Conservation (phyloP, 257 asterid species). For the Cynanchum wilfordii region DNA sequence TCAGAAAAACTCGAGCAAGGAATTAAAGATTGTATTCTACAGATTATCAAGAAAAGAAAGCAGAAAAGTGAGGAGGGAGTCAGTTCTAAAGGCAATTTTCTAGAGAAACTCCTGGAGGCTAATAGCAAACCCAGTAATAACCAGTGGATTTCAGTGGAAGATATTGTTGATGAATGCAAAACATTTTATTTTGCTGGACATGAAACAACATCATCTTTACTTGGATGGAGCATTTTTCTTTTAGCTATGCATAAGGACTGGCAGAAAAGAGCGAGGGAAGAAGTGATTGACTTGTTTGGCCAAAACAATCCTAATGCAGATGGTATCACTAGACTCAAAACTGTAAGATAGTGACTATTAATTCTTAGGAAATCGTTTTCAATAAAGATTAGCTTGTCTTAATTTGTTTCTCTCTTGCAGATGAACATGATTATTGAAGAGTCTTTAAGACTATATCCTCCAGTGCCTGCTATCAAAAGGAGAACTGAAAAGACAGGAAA, state of each 20-base stretch:
- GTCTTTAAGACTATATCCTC: constrained; percentile 61
- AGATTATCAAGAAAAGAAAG: constrained; percentile 37
- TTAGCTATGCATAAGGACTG: constrained; percentile 50
- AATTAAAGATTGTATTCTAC: constrained; percentile 34
- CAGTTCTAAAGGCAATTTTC: constrained; percentile 29
- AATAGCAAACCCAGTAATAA: constrained; percentile 11
- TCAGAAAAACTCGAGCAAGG: constrained; percentile 55
- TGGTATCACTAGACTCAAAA: constrained; percentile 41
- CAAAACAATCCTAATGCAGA: constrained; percentile 37
- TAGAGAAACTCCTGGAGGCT: constrained; percentile 47
- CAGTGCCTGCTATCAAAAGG: constrained; percentile 51
- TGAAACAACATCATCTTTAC: constrained; percentile 56
- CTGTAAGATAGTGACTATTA: constrained; percentile 28
- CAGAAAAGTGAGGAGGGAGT: constrained; percentile 13
- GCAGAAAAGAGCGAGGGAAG: constrained; percentile 68
- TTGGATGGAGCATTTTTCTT: constrained; percentile 62
- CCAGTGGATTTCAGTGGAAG: constrained; percentile 38
- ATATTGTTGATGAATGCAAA: constrained; percentile 72
- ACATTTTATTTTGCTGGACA: constrained; percentile 76
- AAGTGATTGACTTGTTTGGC: constrained; percentile 35
- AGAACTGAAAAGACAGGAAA: constrained; percentile 32
- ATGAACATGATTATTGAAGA: constrained; percentile 58
- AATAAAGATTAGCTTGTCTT: background rate
- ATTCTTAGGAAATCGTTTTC: background rate
- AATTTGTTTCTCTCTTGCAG: constrained; percentile 18